These are phyloP conservation scores for Nelumbo lutea DNA, from an alignment of 164 flowering plant species.

Conservation along the genomic window DNA sequence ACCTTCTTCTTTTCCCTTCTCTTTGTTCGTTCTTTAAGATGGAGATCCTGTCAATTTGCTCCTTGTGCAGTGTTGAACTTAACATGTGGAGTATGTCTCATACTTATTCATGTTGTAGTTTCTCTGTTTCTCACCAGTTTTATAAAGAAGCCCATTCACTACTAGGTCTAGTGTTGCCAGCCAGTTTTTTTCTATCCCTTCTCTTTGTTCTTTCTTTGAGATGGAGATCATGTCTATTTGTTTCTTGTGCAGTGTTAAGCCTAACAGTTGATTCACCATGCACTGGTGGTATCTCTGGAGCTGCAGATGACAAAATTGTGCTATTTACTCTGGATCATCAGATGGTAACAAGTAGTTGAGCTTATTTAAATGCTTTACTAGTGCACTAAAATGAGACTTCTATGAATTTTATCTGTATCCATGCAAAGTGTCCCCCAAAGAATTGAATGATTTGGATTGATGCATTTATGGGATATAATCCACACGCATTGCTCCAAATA, in stretches of 20 bases:
- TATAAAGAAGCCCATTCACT: background rate
- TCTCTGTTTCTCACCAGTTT: background rate
- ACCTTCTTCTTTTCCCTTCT: background rate
- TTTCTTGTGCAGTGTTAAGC: constrained; percentile 53
- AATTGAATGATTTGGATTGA: too few species aligned
- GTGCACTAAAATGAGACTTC: background rate
- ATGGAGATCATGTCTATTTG: background rate
- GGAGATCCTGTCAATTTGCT: background rate
- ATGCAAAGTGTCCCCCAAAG: too few species aligned
- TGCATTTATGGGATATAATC: too few species aligned
- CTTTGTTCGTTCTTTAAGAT: background rate
- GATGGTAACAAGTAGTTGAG: constrained; percentile 33
- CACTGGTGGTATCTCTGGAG: constrained; percentile 76
- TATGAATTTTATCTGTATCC: background rate
- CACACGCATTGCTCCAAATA: too few species aligned
- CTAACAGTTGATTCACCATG: constrained; percentile 53
- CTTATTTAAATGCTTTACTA: background rate
- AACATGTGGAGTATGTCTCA: constrained; percentile 1
- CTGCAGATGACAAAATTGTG: constrained; percentile 77
- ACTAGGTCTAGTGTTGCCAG: background rate
- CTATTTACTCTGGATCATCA: constrained; percentile 55
- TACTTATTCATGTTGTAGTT: background rate
- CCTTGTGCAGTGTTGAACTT: constrained; percentile 58
- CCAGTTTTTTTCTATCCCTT: background rate
- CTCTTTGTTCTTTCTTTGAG: background rate